Evolutionary conservation across 208 protist species (phyloP), one percentile per base, ranked within the genome.

Genomic region (Leishmania mexicana): DNA sequence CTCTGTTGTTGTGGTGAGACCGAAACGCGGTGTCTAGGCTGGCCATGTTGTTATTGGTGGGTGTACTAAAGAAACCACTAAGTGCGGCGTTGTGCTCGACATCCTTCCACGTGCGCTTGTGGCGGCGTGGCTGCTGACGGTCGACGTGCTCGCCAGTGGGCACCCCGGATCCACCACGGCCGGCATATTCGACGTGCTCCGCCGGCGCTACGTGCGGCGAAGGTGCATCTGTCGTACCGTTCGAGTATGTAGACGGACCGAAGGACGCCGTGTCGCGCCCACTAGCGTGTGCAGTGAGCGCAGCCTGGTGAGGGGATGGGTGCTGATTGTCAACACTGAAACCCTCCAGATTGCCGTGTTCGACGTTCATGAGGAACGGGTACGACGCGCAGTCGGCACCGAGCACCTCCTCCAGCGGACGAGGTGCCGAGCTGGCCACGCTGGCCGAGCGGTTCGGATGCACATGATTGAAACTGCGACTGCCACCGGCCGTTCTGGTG

Each of bases 31-130:
- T 10, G 17, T 79, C 74, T 21, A 31, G 21, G 7, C 74, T 73
- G 19, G 62, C 62, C 5, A 83, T 54, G 40, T 31, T 83, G 6
- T 74, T 73, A 58, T 79, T 83, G 0, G 74, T 28, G 1, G 77
- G 51, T 65, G 42, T 80, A 65, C 80, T 71, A 57, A 89, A 89
- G 83, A 89, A 89, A 3, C 86, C 86, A 24, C 83, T 87, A 40
- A 89, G 81, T 2, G 86, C 86, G 19, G 78, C 78, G 76, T 78
- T 89, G 53, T 85, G 60, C 75, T 87, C 82, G 7, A 86, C 86
- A 58, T 81, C 62, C 49, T 87, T 84, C 54, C 86, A 80, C 19
- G 80, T 87, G 7, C 74, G 73, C 80, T 57, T 57, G 38, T 53
- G 75, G 8, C 40, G 73, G 7, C 74, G 82, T 47, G 35, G 75